Conservation (phyloP, 805 yeast species). For the Ogataea polymorpha region DNA sequence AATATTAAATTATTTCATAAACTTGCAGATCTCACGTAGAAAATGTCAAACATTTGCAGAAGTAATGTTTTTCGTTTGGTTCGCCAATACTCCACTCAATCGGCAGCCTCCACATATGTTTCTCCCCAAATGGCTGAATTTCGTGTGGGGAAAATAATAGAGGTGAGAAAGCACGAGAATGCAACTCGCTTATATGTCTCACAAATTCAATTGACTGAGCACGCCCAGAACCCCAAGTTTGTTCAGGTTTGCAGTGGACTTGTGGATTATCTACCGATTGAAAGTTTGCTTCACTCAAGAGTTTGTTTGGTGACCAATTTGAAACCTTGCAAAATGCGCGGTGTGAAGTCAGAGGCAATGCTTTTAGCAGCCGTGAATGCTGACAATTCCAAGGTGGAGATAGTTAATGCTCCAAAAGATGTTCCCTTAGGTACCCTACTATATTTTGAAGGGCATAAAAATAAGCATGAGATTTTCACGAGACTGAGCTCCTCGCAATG, state of each 20-base stretch:
- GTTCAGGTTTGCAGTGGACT: slow-evolving; percentile 59
- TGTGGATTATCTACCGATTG: slow-evolving; percentile 41
- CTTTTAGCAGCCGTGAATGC: slow-evolving; percentile 49
- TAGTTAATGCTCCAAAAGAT: slow-evolving; percentile 43
- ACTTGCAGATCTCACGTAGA: too few species aligned
- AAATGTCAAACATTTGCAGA: too few species aligned
- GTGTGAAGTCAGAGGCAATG: slow-evolving; percentile 63
- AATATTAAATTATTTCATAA: background rate
- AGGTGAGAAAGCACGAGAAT: slow-evolving; percentile 47
- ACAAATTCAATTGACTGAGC: slow-evolving; percentile 35
- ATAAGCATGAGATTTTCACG: slow-evolving; percentile 16
- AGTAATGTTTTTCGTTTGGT: too few species aligned
- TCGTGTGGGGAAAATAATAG: slow-evolving; percentile 47
- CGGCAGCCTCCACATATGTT: background rate
- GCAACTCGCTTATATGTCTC: slow-evolving; percentile 63
- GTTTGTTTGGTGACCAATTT: slow-evolving; percentile 58
- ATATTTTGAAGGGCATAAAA: slow-evolving; percentile 33
- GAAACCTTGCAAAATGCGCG: slow-evolving; percentile 62
- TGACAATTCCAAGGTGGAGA: slow-evolving; percentile 36
- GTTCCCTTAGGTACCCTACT: slow-evolving; percentile 40
- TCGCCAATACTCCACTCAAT: too few species aligned
- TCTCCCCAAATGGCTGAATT: slow-evolving; percentile 27
- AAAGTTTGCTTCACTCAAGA: slow-evolving; percentile 35
- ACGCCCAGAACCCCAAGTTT: slow-evolving; percentile 12
- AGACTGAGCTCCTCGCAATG: slow-evolving; percentile 36